phyloP scores from a whole-genome alignment of 805 yeast genomes.

The Schwanniomyces sp. region DNA sequence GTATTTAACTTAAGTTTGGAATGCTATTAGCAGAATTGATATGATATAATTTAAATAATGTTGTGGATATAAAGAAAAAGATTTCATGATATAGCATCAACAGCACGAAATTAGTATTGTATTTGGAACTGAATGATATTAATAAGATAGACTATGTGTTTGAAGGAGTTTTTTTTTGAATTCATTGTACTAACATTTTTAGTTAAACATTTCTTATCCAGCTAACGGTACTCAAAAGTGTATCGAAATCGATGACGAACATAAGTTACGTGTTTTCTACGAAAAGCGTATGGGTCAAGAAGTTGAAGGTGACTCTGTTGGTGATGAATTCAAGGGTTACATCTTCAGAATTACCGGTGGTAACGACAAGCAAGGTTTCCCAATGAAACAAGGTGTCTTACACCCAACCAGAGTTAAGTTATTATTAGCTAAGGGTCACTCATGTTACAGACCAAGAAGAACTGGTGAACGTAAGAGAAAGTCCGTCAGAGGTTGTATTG shows the following conservation, averaged over 20 bases:
- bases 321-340: constrained; percentile 99
- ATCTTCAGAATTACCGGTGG: constrained; percentile 98
- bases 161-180: background rate
- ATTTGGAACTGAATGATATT: background rate
- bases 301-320: constrained; percentile 97
- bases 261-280: constrained; percentile 96
- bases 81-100: background rate
- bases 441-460: constrained; percentile 99
- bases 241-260: constrained; percentile 98
- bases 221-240: constrained; percentile 99
- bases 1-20: too few relatives aligned
- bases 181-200: constrained; percentile 8
- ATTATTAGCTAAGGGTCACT: constrained; percentile 88
- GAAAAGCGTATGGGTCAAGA: constrained; percentile 99
- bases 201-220: constrained; percentile 99
- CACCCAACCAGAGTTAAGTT: constrained; percentile 99
- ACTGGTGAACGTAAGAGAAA: constrained; percentile 99
- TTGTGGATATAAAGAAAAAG: background rate
- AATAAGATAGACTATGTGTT: background rate
- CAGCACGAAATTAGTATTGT: background rate
- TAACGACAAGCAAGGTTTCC: constrained; percentile 99
- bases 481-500: constrained; percentile 99
- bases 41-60: background rate
- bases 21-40: too few relatives aligned
- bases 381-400: constrained; percentile 99